phyloP scores from a whole-genome alignment of 2,329 filamentous ascomycete species.

The Gnomoniopsis sp. region DNA sequence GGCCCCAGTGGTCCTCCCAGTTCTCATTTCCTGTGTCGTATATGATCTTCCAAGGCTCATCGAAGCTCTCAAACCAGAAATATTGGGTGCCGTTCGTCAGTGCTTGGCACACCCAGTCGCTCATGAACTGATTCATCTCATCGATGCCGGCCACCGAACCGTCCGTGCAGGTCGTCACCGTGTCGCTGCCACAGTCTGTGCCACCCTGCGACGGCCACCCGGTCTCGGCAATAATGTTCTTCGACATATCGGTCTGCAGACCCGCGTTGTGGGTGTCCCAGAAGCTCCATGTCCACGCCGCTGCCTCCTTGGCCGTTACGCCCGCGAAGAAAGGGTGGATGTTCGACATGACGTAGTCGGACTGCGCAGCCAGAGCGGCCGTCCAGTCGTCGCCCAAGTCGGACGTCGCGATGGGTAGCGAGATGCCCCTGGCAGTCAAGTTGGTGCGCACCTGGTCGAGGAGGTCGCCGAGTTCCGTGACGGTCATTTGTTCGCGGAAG shows the following conservation, averaged over 20 bases:
- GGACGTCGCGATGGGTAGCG: slow-evolving; percentile 78
- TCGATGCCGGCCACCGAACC: slow-evolving; percentile 75
- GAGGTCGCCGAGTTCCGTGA: slow-evolving; percentile 58
- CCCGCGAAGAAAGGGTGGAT: slow-evolving; percentile 96
- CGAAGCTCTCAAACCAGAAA: slow-evolving; percentile 97
- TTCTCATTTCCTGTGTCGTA: slow-evolving; percentile 67
- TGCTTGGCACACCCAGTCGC: slow-evolving; percentile 78
- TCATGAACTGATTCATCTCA: slow-evolving; percentile 83
- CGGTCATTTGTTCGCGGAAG: slow-evolving; percentile 72
- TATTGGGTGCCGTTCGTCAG: slow-evolving; percentile 83
- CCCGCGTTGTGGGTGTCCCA: slow-evolving; percentile 68
- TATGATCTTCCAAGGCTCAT: slow-evolving; percentile 87
- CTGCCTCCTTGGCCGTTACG: slow-evolving; percentile 62
- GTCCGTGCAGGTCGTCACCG: slow-evolving; percentile 51
- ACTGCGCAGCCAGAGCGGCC: slow-evolving; percentile 59
- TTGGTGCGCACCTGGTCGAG: slow-evolving; percentile 69
- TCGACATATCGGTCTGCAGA: slow-evolving; percentile 59
- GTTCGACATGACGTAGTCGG: slow-evolving; percentile 93
- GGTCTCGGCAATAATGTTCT: slow-evolving; percentile 84
- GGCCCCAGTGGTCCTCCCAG: slow-evolving; percentile 95
- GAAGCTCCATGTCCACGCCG: slow-evolving; percentile 79
- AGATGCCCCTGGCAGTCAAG: slow-evolving; percentile 61
- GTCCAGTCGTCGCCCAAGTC: slow-evolving; percentile 91
- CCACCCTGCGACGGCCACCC: slow-evolving; percentile 88
- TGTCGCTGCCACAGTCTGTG: slow-evolving; percentile 64